Conservation (phyloP, 176 grass and related monocot species). For the Tillandsia fasciculata region DNA sequence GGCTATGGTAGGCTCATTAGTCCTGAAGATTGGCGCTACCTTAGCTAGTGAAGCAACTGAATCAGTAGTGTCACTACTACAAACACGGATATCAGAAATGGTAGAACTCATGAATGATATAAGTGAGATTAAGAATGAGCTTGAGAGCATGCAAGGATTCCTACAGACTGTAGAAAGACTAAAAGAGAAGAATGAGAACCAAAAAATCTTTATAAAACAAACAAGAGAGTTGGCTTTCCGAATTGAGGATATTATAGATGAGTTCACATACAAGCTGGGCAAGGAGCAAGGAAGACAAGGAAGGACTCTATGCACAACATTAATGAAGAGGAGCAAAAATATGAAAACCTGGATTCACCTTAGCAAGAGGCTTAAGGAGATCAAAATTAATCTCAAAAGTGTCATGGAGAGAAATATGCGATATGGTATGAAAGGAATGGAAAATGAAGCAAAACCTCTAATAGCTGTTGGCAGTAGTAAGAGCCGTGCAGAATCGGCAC, state of each 20-base stretch:
- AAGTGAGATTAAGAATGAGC: no score
- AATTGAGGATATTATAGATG: constrained; percentile 28
- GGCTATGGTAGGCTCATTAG: no score
- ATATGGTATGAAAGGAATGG: constrained; percentile 17
- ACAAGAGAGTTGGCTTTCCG: no score
- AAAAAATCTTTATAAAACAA: no score
- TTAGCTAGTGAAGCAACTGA: no score
- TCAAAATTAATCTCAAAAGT: constrained; percentile 16
- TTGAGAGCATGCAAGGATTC: no score
- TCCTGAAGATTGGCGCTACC: no score
- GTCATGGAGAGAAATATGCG: constrained; percentile 10
- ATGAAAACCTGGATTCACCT: constrained; percentile 15
- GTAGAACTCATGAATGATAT: no score
- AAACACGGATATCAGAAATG: no score
- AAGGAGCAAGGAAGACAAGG: constrained; percentile 6
- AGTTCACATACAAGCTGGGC: constrained; percentile 26
- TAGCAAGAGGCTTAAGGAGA: constrained; percentile 1
- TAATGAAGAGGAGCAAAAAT: constrained; percentile 19
- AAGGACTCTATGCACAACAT: constrained; percentile 3
- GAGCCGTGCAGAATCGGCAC: constrained; percentile 8
- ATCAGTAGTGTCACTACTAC: no score
- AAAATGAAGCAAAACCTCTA: neutral
- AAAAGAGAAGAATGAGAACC: no score
- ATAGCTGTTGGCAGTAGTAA: neutral
- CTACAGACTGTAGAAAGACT: no score